Percentiles rank a stretch among this genome's conserved stretches.
Conservation (phyloP, 306 rosid species). For the Senna siamea region DNA sequence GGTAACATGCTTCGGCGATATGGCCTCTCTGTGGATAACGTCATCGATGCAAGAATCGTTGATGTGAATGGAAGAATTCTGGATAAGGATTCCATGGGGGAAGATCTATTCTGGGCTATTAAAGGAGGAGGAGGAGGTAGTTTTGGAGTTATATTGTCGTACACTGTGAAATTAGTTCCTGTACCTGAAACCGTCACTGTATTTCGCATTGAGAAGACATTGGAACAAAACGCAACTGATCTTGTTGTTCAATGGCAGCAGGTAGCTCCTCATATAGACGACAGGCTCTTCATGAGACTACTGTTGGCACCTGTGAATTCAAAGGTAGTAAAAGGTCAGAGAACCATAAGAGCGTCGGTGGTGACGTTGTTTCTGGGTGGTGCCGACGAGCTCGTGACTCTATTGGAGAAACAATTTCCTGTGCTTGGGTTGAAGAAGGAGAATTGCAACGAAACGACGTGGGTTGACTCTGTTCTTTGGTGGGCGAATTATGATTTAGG, state of each 20-base stretch:
- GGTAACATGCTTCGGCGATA: conserved; percentile 70
- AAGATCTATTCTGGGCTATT: conserved; percentile 85
- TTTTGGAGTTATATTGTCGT: conserved; percentile 73
- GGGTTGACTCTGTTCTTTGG: conserved; percentile 58
- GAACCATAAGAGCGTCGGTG: conserved; percentile 48
- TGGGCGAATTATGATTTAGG: conserved; percentile 33
- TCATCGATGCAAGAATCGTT: conserved; percentile 69
- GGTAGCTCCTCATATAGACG: conserved; percentile 52
- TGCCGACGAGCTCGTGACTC: conserved; percentile 44
- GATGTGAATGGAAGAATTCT: conserved; percentile 66
- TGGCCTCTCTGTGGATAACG: conserved; percentile 68
- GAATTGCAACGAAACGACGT: conserved; percentile 56
- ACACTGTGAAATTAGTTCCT: conserved; percentile 53
- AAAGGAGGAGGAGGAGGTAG: conserved; percentile 83
- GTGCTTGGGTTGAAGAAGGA: conserved; percentile 52
- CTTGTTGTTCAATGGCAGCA: conserved; percentile 69
- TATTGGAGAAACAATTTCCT: conserved; percentile 59
- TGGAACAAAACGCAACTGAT: conserved; percentile 59
- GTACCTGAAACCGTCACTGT: conserved; percentile 67
- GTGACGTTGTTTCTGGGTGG: conserved; percentile 56
- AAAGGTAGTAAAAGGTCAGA: conserved; percentile 43
- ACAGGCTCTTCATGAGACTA: conserved; percentile 65
- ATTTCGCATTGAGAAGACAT: conserved; percentile 44
- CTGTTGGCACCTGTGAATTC: conserved; percentile 60
- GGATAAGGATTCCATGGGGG: conserved; percentile 66